Percentiles rank a stretch among this genome's conserved stretches.
Conservation (phyloP, 495 filamentous ascomycete genomes). For the Aspergillus heteromorphus region DNA sequence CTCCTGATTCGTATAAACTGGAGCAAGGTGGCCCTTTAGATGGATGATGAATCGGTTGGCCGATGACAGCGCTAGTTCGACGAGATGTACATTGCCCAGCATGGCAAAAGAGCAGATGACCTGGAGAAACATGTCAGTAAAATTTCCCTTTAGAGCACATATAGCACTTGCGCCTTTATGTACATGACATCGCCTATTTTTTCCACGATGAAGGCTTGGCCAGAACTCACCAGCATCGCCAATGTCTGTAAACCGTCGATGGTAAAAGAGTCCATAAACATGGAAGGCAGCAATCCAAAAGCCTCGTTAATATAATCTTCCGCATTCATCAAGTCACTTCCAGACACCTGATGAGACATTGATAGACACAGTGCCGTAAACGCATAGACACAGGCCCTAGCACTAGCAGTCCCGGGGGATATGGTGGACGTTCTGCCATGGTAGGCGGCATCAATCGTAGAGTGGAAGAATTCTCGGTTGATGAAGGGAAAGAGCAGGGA, state of each 20-base stretch:
- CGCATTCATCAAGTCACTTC: background rate
- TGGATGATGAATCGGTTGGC: slow-evolving; percentile 2
- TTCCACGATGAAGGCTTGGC: too few relatives aligned
- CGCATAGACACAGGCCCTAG: slow-evolving; percentile 3
- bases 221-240: slow-evolving; percentile 2
- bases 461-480: background rate
- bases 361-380: slow-evolving; percentile 1
- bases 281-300: background rate
- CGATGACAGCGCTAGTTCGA: background rate
- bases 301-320: slow-evolving; percentile 1
- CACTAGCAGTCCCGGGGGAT: background rate
- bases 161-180: too few relatives aligned
- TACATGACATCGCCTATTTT: too few relatives aligned
- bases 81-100: background rate
- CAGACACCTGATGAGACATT: background rate
- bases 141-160: too few relatives aligned
- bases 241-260: slow-evolving; percentile 4
- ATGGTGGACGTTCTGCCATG: background rate
- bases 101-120: background rate
- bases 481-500: background rate
- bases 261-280: background rate
- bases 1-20: background rate
- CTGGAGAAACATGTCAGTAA: background rate
- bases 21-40: background rate
- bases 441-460: slow-evolving; percentile 1